These are phyloP conservation scores for Umbelopsis sp. DNA, from an alignment of 192 early-diverging fungal genomes.

Conservation along the genomic window DNA sequence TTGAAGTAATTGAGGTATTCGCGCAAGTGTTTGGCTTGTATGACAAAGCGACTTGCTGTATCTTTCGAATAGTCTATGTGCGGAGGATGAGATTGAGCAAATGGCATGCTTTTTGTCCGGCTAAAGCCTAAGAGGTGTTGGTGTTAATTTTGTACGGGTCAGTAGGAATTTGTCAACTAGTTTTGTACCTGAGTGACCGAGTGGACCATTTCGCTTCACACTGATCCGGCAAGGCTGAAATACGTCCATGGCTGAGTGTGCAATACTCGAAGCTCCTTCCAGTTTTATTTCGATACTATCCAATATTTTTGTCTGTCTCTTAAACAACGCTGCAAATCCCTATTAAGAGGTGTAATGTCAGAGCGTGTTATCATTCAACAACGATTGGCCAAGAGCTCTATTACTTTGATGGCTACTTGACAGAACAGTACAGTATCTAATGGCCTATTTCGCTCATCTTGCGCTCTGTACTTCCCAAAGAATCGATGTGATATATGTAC, in stretches of 20 bases:
- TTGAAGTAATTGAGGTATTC: slow-evolving; percentile 16
- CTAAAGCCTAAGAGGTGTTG: not conserved
- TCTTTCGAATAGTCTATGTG: slow-evolving; percentile 9
- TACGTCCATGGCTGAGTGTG: not conserved
- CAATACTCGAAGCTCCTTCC: not conserved
- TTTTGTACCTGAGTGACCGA: not conserved
- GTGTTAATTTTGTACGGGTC: no score
- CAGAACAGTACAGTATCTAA: not conserved
- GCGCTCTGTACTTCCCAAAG: not conserved
- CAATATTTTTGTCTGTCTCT: slow-evolving; percentile 4
- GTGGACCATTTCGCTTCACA: slow-evolving; percentile 9
- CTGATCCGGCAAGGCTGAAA: slow-evolving; percentile 7
- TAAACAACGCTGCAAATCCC: slow-evolving; percentile 10
- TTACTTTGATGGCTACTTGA: slow-evolving; percentile 13
- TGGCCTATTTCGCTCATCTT: not conserved
- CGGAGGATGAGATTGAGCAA: slow-evolving; percentile 7
- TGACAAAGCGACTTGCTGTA: not conserved
- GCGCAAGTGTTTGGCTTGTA: not conserved
- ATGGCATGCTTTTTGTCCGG: slow-evolving; percentile 15
- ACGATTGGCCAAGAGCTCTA: not conserved
- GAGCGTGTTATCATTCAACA: not conserved
- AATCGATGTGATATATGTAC: slow-evolving; percentile 4
- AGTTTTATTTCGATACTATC: not conserved
- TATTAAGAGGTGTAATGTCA: not conserved
- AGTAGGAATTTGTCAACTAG: not conserved